Percentiles rank a stretch among this genome's conserved stretches.
phyloP scores from a whole-genome alignment of 352 stramenopile species.

The Halophytophthora batemanensis region DNA sequence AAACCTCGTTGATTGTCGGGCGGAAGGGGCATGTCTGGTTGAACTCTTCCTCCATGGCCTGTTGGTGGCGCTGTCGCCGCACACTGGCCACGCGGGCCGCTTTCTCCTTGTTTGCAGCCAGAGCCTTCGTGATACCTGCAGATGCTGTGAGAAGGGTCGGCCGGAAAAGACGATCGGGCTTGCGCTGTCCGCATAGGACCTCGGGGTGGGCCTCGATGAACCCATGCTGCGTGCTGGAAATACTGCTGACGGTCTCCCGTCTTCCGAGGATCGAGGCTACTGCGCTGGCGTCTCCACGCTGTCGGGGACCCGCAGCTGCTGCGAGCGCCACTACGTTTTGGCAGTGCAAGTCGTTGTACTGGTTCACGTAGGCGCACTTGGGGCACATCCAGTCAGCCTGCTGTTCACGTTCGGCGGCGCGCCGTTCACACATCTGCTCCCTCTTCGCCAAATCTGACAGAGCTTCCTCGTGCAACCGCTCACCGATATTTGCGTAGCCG shows the following conservation, averaged over 20 bases:
- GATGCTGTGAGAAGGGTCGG: slow-evolving; percentile 53
- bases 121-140: slow-evolving; percentile 19
- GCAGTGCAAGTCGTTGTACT: slow-evolving; percentile 48
- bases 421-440: slow-evolving; percentile 41
- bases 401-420: slow-evolving; percentile 36
- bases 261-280: slow-evolving; percentile 6
- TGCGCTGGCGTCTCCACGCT: slow-evolving; percentile 5
- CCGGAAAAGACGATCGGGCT: slow-evolving; percentile 61
- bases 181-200: slow-evolving; percentile 48
- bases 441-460: slow-evolving; percentile 66
- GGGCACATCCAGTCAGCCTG: slow-evolving; percentile 78
- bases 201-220: slow-evolving; percentile 21
- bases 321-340: slow-evolving; percentile 45
- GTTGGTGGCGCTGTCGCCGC: slow-evolving; percentile 48
- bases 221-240: slow-evolving; percentile 15
- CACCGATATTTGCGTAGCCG: slow-evolving; percentile 62
- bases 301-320: slow-evolving; percentile 8
- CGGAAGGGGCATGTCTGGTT: slow-evolving; percentile 61
- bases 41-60: slow-evolving; percentile 65
- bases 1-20: slow-evolving; percentile 70
- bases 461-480: slow-evolving; percentile 72
- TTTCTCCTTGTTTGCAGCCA: slow-evolving; percentile 46
- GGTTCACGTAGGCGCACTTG: slow-evolving; percentile 70
- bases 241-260: slow-evolving; percentile 22
- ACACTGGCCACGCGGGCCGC: slow-evolving; percentile 26